Conservation (phyloP, 208 protist species). For the Wallacemonas collosoma region DNA sequence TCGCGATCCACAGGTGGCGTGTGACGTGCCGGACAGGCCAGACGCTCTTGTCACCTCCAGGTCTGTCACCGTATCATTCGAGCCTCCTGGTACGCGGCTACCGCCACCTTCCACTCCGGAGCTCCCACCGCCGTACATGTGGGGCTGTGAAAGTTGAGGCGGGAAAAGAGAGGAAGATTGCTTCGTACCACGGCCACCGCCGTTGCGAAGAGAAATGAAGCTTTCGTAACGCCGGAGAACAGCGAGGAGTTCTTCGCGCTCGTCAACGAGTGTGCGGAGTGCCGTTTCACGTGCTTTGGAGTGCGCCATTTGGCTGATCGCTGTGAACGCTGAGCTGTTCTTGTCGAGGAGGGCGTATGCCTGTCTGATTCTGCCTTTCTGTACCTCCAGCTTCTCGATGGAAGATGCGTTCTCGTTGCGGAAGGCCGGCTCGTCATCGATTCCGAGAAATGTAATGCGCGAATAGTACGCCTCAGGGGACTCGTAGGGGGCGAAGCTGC, state of each 20-base stretch:
- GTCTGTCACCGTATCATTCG: conserved; percentile 12
- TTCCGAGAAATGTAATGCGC: conserved; percentile 29
- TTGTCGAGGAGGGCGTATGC: conserved; percentile 50
- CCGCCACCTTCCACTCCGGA: background rate
- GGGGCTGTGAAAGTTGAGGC: background rate
- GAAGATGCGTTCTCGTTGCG: conserved; percentile 5
- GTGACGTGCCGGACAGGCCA: background rate
- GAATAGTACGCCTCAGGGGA: conserved; percentile 40
- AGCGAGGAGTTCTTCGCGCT: conserved; percentile 35
- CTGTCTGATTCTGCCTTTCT: conserved; percentile 34
- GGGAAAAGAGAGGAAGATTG: background rate
- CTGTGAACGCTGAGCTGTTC: conserved; percentile 34
- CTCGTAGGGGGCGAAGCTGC: conserved; percentile 31
- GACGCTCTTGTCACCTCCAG: conserved; percentile 4
- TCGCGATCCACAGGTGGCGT: background rate
- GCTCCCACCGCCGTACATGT: background rate
- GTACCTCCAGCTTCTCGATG: conserved; percentile 27
- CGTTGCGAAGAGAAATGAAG: conserved; percentile 25
- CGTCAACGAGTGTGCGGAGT: conserved; percentile 30
- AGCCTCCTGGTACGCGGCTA: background rate
- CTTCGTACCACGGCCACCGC: conserved; percentile 8
- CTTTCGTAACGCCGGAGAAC: conserved; percentile 39
- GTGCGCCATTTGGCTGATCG: conserved; percentile 37
- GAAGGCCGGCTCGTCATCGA: conserved; percentile 41
- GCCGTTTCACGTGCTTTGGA: conserved; percentile 36